Base-by-base conservation (phyloP, 139 green algal genomes). In the Cymbomonas tetramitiformis region DNA sequence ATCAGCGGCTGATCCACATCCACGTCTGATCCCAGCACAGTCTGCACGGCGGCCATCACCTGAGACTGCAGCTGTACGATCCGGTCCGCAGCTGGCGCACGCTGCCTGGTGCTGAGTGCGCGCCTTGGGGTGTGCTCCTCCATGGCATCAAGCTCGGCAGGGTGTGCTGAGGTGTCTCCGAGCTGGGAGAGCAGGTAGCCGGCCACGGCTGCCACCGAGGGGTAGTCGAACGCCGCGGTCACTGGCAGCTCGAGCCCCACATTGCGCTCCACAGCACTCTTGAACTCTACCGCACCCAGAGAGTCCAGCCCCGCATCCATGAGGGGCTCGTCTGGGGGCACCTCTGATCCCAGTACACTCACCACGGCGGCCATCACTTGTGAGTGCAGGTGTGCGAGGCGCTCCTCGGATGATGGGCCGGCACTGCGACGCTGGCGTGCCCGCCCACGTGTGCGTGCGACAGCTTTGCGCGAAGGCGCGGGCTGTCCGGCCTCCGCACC, bases 261-360 rank as follows among this genome's bases (percentile, higher is more conserved):
- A 18, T 30, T 21, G 12, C 32, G 19, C 26, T 68, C 59, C 7
- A 68, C 18, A 4, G 55, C 26, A 23, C 56, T 58, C 28, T 60
- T 60, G 32, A 83, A 56, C 57, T 83, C 76, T n/a, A 83, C 67
- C 1, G 71, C 71, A 25, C 75, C 75, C 41, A 83, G 68, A 10
- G 69, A 84, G 74, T 94, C 84, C 51, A 94, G 70, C 6, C 85
- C 85, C 4, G 78, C 69, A 0, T 72, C 68, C 77, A 86, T 86
- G 19, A 89, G 69, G 2, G 71, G 60, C 1, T 74, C 68, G 12
- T 74, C 48, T 1, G 34, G 23, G 18, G 57, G 44, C 23, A 82
- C 38, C 3, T 69, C 57, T 5, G 25, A 7, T 6, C 47, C 47
- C 18, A 56, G 26, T 19, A 56, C 24, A 6, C 47, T 28, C 18